These are phyloP conservation scores for Geosmithia morbida DNA, from an alignment of 2,329 filamentous ascomycete genomes.

Conservation along the genomic window DNA sequence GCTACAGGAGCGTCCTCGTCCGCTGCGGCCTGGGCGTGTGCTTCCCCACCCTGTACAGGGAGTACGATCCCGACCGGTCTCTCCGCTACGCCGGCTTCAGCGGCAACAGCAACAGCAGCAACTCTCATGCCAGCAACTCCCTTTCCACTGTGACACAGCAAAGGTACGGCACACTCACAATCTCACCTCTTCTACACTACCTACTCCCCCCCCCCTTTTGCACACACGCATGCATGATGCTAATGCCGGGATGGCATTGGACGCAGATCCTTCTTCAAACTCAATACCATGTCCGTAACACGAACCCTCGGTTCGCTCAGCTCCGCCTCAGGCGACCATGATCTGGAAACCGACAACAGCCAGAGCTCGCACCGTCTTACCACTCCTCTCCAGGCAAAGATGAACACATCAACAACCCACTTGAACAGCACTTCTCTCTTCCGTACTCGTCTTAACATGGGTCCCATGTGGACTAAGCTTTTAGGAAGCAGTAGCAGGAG, in stretches of 20 bases:
- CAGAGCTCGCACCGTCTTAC: too few relatives aligned
- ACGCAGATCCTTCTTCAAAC: constrained; percentile 4
- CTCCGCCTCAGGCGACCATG: constrained; percentile 5
- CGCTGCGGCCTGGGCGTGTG: constrained; percentile 24
- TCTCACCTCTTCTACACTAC: too few relatives aligned
- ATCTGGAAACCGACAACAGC: not conserved
- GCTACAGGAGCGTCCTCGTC: constrained; percentile 26
- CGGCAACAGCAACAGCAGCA: not conserved
- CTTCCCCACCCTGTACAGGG: constrained; percentile 24
- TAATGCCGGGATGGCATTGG: too few relatives aligned
- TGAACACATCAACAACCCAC: constrained; percentile 2
- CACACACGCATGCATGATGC: too few relatives aligned
- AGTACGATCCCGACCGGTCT: constrained; percentile 20
- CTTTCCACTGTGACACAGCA: not conserved
- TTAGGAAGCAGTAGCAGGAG: not conserved
- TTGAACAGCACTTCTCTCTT: constrained; percentile 18
- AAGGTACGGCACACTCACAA: constrained; percentile 2
- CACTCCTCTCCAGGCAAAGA: constrained; percentile 1
- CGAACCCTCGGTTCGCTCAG: constrained; percentile 6
- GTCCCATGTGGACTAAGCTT: constrained; percentile 2
- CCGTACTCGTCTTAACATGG: constrained; percentile 15
- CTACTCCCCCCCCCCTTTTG: too few relatives aligned
- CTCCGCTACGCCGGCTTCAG: not conserved
- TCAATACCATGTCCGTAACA: constrained; percentile 8
- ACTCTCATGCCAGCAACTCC: not conserved